These are phyloP conservation scores for Limnomonas spitsbergensis DNA, from an alignment of 139 green algal species.

Conservation along the genomic window DNA sequence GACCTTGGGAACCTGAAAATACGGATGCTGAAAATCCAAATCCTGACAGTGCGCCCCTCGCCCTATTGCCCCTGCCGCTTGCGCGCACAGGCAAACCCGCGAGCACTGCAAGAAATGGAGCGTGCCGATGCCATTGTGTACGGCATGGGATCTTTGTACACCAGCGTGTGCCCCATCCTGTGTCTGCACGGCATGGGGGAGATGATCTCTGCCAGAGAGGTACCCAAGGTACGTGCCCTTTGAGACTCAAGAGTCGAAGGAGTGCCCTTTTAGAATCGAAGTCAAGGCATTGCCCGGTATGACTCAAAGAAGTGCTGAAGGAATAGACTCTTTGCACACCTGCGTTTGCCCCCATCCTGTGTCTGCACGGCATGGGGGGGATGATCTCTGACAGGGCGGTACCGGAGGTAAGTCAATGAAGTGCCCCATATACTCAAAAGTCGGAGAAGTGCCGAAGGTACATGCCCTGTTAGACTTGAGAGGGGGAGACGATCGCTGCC, in stretches of 20 bases:
- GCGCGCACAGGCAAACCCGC: constrained; percentile 78
- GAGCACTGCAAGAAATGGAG: constrained; percentile 50
- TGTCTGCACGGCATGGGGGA: constrained; percentile 85
- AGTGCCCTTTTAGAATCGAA: too few species aligned
- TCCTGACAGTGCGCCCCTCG: too few species aligned
- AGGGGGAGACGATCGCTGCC: too few species aligned
- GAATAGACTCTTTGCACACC: constrained; percentile 97
- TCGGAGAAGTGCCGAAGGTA: constrained; percentile 95
- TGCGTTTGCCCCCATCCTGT: constrained; percentile 88
- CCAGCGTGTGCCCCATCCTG: constrained; percentile 88
- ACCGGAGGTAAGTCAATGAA: too few species aligned
- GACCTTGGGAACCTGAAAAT: too few species aligned
- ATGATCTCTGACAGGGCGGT: constrained; percentile 46
- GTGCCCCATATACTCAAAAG: too few species aligned
- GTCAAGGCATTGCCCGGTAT: too few species aligned
- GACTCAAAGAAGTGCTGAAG: constrained; percentile 95
- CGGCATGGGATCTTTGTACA: constrained; percentile 97
- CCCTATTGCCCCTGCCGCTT: too few species aligned
- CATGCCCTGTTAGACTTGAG: constrained; percentile 97
- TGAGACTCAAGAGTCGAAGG: too few species aligned
- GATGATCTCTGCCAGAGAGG: constrained; percentile 47
- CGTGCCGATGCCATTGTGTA: constrained; percentile 85
- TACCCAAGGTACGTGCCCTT: too few species aligned
- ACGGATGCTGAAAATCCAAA: too few species aligned
- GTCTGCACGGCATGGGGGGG: constrained; percentile 85